Evolutionary conservation across 495 filamentous ascomycete genomes (phyloP).

Genomic region (Hypoxylon fuscum): DNA sequence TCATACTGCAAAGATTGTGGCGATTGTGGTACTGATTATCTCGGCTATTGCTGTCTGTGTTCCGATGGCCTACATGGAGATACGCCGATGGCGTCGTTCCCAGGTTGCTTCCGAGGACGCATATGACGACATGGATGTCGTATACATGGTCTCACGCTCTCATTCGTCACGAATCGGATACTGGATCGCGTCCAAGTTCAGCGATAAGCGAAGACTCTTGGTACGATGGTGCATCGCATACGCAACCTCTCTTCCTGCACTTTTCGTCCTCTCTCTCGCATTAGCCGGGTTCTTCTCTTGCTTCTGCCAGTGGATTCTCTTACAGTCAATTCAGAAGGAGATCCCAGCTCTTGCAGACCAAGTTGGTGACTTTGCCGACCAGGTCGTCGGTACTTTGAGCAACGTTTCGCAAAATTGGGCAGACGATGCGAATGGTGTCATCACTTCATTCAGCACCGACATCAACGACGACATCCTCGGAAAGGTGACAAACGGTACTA

Average conservation of each 20-base stretch:
- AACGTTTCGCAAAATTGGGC: conserved; percentile 83
- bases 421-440: conserved; percentile 74
- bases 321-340: conserved; percentile 75
- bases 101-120: conserved; percentile 70
- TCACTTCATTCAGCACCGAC: conserved; percentile 70
- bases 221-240: conserved; percentile 90
- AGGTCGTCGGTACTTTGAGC: conserved; percentile 76
- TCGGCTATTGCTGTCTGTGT: conserved; percentile 76
- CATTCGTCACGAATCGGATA: conserved; percentile 76
- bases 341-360: conserved; percentile 78
- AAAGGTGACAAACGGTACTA: conserved; percentile 85
- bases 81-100: conserved; percentile 78
- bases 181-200: conserved; percentile 74
- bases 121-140: conserved; percentile 83
- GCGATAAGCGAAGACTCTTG: conserved; percentile 71
- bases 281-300: conserved; percentile 86
- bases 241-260: conserved; percentile 80
- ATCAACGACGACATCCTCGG: conserved; percentile 88
- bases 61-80: conserved; percentile 81
- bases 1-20: conserved; percentile 71
- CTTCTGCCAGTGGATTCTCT: conserved; percentile 83
- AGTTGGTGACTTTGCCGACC: conserved; percentile 82
- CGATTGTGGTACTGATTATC: conserved; percentile 74
- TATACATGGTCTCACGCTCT: conserved; percentile 86
- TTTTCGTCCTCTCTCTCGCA: conserved; percentile 87